Base-by-base conservation (phyloP, 1,284 basidiomycete genomes). In the Heterobasidion irregulare region DNA sequence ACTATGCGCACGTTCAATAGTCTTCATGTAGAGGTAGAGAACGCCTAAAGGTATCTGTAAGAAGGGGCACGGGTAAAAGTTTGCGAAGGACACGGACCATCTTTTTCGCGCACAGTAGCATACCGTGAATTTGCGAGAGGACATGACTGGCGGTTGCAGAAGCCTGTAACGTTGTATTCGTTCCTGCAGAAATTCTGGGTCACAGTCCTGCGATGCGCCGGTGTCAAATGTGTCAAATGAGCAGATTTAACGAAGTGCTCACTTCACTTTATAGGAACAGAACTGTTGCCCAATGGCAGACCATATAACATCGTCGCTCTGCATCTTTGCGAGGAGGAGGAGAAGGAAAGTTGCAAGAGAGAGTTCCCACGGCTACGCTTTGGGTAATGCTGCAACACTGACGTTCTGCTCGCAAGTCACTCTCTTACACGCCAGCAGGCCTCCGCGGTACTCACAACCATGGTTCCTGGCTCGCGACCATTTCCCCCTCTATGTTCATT, bases 211-310 rank as follows among this genome's bases (percentile, higher is more conserved):
- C 8, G 34, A 38, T 50, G 49, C n/a, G 26, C 32, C 18, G 46
- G 56, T 32, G 54, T 51, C 56, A 48, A 26, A 46, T 52, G 52
- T 47, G 56, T 52, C 55, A 44, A 56, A n/a, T 16, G 41, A 38
- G 26, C 26, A 53, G 35, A 10, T 18, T 26, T 43, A 44, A 2
- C n/a, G 36, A 15, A 10, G 8, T 13, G 75, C 90, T 68, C 64
- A 94, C 94, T 94, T 97, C 78, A 98, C 93, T 87, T 96, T 97
- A 72, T 95, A 98, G 0, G 93, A 95, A 75, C 94, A 97, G 70
- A 95, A 94, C 70, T 94, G 90, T 60, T 84, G 80, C 70, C 94
- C 94, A 68, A 96, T 95, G 46, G 94, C 89, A 33, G 88, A 90
- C 93, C 93, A 96, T 61, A 96, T 95, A 62, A 96, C 88, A 72